Evolutionary conservation across 108 stramenopile genomes (phyloP).

Genomic region (Stephanodiscus minutulus): DNA sequence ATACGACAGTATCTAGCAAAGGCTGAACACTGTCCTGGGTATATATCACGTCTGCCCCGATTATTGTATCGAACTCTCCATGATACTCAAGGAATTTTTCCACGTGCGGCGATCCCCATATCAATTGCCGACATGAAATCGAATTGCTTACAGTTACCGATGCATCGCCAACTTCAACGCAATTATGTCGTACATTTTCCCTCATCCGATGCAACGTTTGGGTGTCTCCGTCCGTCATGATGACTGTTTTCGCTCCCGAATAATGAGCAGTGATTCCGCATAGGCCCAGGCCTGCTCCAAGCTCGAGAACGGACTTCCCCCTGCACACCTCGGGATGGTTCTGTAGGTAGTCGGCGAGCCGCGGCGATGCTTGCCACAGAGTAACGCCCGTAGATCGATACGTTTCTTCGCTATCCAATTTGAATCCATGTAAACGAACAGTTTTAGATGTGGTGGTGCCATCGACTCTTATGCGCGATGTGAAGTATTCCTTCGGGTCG

Average conservation of each 20-base stretch:
- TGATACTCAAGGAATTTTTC: conserved; percentile 13
- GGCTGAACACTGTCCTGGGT: conserved; percentile 21
- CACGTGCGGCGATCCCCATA: conserved; percentile 29
- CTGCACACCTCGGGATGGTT: conserved; percentile 33
- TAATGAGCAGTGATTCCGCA: conserved; percentile 55
- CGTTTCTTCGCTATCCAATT: conserved; percentile 34
- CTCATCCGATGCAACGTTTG: conserved; percentile 50
- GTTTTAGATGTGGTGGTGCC: conserved; percentile 6
- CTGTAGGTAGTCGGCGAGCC: conserved; percentile 41
- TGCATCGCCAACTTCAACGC: conserved; percentile 9
- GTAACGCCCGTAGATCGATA: conserved; percentile 56
- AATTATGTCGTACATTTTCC: conserved; percentile 44
- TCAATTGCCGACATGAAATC: conserved; percentile 32
- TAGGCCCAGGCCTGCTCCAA: conserved; percentile 62
- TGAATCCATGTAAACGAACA: conserved; percentile 26
- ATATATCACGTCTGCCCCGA: conserved; percentile 37
- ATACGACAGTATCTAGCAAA: conserved; percentile 31
- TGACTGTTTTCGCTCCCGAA: conserved; percentile 40
- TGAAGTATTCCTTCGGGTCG: conserved; percentile 15
- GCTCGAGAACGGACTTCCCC: conserved; percentile 46
- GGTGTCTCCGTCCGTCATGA: conserved; percentile 64
- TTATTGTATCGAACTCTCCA: conserved; percentile 15
- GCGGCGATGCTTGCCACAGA: conserved; percentile 51
- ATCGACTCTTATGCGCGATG: conserved; percentile 6
- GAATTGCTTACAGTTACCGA: background rate